Base-by-base conservation (phyloP, 2,329 filamentous ascomycete species). In the Zymoseptoria passerinii region DNA sequence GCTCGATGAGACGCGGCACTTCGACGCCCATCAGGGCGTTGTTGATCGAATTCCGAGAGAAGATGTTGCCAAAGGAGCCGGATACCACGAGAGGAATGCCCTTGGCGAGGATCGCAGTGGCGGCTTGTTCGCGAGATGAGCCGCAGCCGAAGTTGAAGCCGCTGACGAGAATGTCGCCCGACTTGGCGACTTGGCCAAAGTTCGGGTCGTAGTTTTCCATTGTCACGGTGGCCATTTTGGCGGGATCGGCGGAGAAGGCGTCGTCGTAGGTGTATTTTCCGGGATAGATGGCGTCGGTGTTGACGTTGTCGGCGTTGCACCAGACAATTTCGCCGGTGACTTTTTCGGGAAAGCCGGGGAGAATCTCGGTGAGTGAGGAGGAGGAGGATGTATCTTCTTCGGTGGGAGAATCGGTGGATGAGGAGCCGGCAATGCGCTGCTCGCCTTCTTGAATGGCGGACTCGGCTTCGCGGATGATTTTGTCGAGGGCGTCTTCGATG, bases 251-350 rank as follows among this genome's bases (percentile, higher is more conserved):
- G 0, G 88, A 76, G 0, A 97, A 80, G 67, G 89, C 82, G 70
- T 97, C 92, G 71, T 95, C 90, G 74, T 97, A 97, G 0, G 92
- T 96, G 73, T 90, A 91, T 71, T 92, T 91, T 4, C 89, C 90
- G 0, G 91, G 88, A 73, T 97, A 97, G 72, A 97, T 96, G 56
- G 83, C 86, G 69, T 97, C 92, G 0, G 92, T 97, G 75, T 94
- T 89, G 71, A 96, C 84, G 75, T 95, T 95, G 71, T 91, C 88
- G 0, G 83, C 84, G 67, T 96, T 89, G 70, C 84, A 89, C 74
- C 94, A 96, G 52, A 95, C 80, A 59, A 97, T 95, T 73, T 96
- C 90, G 20, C 92, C 92, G 8, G 80, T 78, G 13, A 97, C 84
- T 62, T 84, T 85, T 66, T 91, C 87, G 0, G 92, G 91, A 72